A percentile compares a stretch with the other conserved stretches of the same genome.
Evolutionary conservation across 768 basidiomycete genomes (phyloP).

Genomic region (Boletus rubescentipes): DNA sequence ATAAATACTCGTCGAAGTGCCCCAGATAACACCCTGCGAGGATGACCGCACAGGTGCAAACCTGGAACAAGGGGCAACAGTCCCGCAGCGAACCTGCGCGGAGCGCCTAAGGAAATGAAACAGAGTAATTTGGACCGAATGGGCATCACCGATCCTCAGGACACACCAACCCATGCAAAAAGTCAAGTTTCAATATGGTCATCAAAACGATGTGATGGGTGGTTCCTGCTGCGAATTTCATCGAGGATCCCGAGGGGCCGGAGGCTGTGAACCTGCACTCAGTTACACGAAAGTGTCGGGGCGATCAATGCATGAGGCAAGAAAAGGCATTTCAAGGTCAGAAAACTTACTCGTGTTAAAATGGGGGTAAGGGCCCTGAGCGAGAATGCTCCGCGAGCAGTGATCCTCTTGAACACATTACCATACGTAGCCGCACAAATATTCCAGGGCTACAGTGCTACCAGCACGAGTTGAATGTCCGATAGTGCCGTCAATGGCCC

Average conservation of each 20-base stretch:
- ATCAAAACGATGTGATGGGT: background rate
- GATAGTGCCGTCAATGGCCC: slow-evolving; percentile 2
- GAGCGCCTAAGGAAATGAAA: slow-evolving; percentile 19
- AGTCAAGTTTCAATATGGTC: slow-evolving; percentile 10
- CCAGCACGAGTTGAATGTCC: background rate
- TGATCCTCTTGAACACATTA: background rate
- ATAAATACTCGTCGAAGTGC: slow-evolving; percentile 22
- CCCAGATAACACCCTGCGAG: slow-evolving; percentile 4
- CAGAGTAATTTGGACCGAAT: slow-evolving; percentile 10
- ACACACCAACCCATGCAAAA: slow-evolving; percentile 8
- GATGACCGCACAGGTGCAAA: slow-evolving; percentile 3
- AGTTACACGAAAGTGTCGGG: background rate
- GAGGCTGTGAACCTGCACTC: slow-evolving; percentile 3
- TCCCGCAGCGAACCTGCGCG: slow-evolving; percentile 5
- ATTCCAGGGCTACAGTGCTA: background rate
- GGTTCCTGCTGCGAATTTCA: slow-evolving; percentile 12
- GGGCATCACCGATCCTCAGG: slow-evolving; percentile 5
- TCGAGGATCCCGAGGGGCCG: slow-evolving; percentile 4
- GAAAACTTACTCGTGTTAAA: background rate
- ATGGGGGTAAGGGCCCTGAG: background rate
- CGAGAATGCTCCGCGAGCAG: slow-evolving; percentile 13
- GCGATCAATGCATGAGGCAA: slow-evolving; percentile 1
- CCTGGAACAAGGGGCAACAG: background rate
- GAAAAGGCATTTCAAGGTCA: background rate
- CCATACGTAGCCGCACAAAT: background rate